Evolutionary conservation across 192 early-diverging fungal genomes (phyloP).

Genomic region (Backusella tuberculispora): DNA sequence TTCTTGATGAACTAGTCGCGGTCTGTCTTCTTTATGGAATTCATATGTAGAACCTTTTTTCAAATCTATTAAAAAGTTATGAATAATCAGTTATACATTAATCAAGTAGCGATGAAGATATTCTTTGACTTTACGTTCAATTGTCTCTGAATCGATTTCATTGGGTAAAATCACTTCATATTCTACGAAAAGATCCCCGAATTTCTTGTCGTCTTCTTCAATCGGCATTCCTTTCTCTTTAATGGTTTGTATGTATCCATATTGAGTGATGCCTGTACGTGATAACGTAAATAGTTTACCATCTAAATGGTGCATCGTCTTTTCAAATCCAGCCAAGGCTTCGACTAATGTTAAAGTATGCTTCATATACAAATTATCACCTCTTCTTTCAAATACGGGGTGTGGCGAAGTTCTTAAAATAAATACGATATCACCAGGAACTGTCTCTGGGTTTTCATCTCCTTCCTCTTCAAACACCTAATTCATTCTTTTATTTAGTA

Average conservation of each 20-base stretch:
- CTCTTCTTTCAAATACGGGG: slow-evolving; percentile 74
- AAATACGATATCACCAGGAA: slow-evolving; percentile 90
- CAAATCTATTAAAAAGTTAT: background rate
- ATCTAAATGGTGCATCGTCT: slow-evolving; percentile 81
- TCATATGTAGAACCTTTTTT: slow-evolving; percentile 13
- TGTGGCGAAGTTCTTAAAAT: slow-evolving; percentile 71
- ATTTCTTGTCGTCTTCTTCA: slow-evolving; percentile 54
- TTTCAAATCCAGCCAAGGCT: slow-evolving; percentile 83
- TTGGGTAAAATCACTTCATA: slow-evolving; percentile 87
- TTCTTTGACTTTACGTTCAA: slow-evolving; percentile 43
- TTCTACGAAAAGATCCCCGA: slow-evolving; percentile 87
- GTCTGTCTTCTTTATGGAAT: background rate
- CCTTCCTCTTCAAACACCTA: slow-evolving; percentile 84
- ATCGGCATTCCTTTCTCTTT: slow-evolving; percentile 90
- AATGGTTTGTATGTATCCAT: slow-evolving; percentile 82
- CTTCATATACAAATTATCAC: slow-evolving; percentile 78
- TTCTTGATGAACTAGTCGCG: slow-evolving; percentile 18
- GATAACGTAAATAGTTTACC: slow-evolving; percentile 67
- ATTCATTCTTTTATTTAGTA: background rate
- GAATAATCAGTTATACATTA: background rate
- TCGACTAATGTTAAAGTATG: slow-evolving; percentile 76
- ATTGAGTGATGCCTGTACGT: slow-evolving; percentile 54
- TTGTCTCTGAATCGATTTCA: slow-evolving; percentile 48
- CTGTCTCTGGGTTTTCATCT: slow-evolving; percentile 89
- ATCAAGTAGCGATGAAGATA: background rate